Evolutionary conservation across 345 rosid genomes (phyloP), one percentile per base, ranked within the genome.

Genomic region (Populus tremula): DNA sequence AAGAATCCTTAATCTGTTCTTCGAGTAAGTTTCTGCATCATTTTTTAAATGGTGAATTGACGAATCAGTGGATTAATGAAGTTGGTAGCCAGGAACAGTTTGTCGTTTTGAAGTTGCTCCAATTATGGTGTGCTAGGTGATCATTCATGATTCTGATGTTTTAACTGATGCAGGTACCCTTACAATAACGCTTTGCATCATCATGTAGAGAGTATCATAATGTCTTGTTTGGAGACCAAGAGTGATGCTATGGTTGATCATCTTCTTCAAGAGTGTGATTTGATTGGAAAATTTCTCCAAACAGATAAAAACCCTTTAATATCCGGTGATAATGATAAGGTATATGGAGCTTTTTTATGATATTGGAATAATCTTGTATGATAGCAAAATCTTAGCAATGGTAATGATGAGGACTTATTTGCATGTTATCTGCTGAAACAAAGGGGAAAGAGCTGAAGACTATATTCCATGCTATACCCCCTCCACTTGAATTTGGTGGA

Each of bases 111-210:
- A 12, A 47, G 11, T 45, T 77, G 67, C 69, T 67, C 27, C 73
- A 49, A 45, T 62, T 63, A 54, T 70, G 35, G 41, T 31, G 17
- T 16, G 11, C 53, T 23, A 4, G 67, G 39, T 76, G 69, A 64
- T 67, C 66, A 13, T 67, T 29, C n/a, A 33, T 49, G 35, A 69
- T 73, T 77, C 66, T 80, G 66, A 61, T 83, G 6, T 77, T 78
- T 63, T 69, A 69, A 78, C 76, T 79, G 63, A 45, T 87, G 82
- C 85, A 96, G 99, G 93, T 96, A 96, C 77, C 99, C 97, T 3
- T 96, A 81, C 87, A 96, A 94, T 80, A 96, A 96, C 79, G 97
- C 97, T 29, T 78, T 96, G 84, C 99, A 96, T 85, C 98, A 94
- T 87, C 98, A 94, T 71, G 96, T 92, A 59, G 99, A 96, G 85